Percentiles rank a stretch among this genome's conserved stretches.
These are phyloP conservation scores for Marchantia paleacea DNA, from an alignment of 225 moss, liverwort and hornwort species.

Conservation along the genomic window DNA sequence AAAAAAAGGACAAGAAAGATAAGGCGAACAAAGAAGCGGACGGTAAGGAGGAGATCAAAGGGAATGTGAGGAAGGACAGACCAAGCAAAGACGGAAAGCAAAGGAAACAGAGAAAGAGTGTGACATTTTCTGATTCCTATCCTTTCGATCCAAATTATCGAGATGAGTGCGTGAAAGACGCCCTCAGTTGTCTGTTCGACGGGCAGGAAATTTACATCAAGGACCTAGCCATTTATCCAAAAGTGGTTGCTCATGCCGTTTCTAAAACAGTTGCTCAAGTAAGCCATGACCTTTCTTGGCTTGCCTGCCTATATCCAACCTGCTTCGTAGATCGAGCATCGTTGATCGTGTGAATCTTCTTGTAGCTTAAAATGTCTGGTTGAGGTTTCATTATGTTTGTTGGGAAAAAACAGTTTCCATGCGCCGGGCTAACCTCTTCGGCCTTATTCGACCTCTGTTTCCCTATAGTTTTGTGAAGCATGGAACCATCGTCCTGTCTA, in stretches of 20 bases:
- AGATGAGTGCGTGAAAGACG: conserved; percentile 37
- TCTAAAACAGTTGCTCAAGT: conserved; percentile 44
- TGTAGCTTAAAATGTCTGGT: too few species aligned
- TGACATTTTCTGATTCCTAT: conserved; percentile 35
- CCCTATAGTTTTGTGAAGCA: too few species aligned
- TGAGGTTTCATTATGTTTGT: not conserved
- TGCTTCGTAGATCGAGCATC: too few species aligned
- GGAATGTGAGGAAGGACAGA: not conserved
- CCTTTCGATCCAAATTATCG: conserved; percentile 37
- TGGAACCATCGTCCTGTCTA: too few species aligned
- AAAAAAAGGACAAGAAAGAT: conserved; percentile 6
- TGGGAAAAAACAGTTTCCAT: too few species aligned
- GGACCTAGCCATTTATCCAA: conserved; percentile 36
- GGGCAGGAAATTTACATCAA: conserved; percentile 33
- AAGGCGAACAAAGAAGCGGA: conserved; percentile 16
- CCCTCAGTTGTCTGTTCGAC: conserved; percentile 24
- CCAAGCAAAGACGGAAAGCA: conserved; percentile 24
- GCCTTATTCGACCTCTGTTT: too few species aligned
- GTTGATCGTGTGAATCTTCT: too few species aligned
- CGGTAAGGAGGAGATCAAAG: conserved; percentile 2
- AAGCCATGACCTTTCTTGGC: not conserved
- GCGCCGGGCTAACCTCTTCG: too few species aligned
- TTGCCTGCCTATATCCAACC: not conserved
- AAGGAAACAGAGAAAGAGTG: conserved; percentile 37
- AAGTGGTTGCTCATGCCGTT: conserved; percentile 43